Evolutionary conservation across 495 filamentous ascomycete species (phyloP).

Genomic region (Aspergillus incahuasiensis): DNA sequence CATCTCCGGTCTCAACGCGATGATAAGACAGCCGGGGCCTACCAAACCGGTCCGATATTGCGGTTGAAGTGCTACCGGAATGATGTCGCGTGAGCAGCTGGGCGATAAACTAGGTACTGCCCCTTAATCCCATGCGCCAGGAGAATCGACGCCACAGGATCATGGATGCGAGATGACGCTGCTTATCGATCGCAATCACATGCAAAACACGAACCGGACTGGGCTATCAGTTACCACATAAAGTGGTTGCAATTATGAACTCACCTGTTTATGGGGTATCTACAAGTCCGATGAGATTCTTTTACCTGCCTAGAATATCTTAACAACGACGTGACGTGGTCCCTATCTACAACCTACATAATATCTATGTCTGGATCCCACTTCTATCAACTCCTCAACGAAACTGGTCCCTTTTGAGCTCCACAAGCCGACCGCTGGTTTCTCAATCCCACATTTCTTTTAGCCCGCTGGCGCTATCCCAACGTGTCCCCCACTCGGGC

Average conservation of each 20-base stretch:
- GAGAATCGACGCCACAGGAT: neutral
- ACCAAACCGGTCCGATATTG: conserved; percentile 3
- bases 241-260: neutral
- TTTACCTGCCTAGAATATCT: too few relatives aligned
- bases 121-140: conserved; percentile 3
- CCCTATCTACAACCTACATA: too few relatives aligned
- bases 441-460: neutral
- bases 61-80: neutral
- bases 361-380: too few relatives aligned
- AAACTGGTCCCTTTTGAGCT: neutral
- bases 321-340: too few relatives aligned
- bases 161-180: neutral
- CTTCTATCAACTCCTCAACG: neutral
- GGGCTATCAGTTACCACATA: neutral
- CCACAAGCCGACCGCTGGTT: conserved; percentile 11
- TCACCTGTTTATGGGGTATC: too few relatives aligned
- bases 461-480: too few relatives aligned
- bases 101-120: neutral
- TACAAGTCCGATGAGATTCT: too few relatives aligned
- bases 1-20: neutral
- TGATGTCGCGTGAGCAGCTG: neutral
- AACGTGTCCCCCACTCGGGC: neutral
- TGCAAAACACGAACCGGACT: neutral
- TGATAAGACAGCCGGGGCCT: neutral
- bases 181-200: conserved; percentile 6